Base-by-base conservation (phyloP, 345 rosid genomes). In the Mercurialis annua region DNA sequence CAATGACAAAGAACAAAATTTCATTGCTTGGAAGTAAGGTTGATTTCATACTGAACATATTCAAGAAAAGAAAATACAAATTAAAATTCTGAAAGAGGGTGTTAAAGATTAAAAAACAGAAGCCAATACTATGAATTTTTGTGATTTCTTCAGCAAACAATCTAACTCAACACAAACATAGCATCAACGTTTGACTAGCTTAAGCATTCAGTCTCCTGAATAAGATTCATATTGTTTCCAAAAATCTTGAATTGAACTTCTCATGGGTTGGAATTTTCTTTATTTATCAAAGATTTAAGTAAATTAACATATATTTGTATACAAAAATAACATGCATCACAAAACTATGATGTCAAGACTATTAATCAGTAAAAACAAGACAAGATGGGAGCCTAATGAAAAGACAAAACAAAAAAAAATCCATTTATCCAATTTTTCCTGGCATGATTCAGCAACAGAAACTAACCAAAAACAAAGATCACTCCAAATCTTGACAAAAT, bases 401-500 rank as follows among this genome's bases (percentile, higher is more conserved):
- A n/a, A n/a, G n/a, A n/a, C n/a, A n/a, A 56, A 20, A 15, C 29
- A 50, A 15, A 43, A 59, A n/a, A 3, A 6, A 49, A 71, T 53
- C 38, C 8, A 47, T 10, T 29, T 58, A 42, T 38, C 46, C 27
- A 23, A 30, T 53, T 59, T 11, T 31, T 14, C 31, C 30, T 3
- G 40, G 16, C 44, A 30, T 20, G 30, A 44, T 36, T 33, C 57
- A 53, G 47, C 36, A 21, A 46, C 18, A 26, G 34, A 51, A 26
- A 29, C 36, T 29, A 31, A 42, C 54, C 43, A 3, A 53, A 71
- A 71, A 21, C 58, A 48, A 65, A 43, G 52, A 18, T 63, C 54
- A 15, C 2, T 60, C 31, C 33, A 51, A 59, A 50, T 59, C 56
- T 43, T 66, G 34, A 66, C 49, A 60, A 21, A 23, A 62, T 20